phyloP scores from a whole-genome alignment of 176 grass and related monocot genomes.

The Hsuehochloa calcarea region DNA sequence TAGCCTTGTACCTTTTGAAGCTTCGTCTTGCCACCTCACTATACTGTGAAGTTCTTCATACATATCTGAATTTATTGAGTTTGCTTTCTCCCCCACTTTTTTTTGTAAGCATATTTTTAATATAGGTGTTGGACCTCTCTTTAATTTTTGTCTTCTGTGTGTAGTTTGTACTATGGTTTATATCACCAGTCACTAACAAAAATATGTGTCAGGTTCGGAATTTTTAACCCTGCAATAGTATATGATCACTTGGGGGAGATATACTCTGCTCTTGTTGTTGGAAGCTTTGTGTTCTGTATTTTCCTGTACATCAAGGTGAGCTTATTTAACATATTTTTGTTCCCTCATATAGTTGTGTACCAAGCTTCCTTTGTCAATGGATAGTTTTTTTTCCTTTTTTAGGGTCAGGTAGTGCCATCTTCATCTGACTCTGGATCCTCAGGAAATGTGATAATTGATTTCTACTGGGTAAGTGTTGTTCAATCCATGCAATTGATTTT shows the following conservation, averaged over 20 bases:
- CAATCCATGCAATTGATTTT: not conserved
- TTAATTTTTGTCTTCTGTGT: not conserved
- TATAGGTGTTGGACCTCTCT: not conserved
- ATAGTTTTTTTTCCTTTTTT: not conserved
- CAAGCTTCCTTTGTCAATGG: constrained; percentile 8
- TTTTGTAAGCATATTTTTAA: not conserved
- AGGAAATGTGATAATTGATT: constrained; percentile 89
- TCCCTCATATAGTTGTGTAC: constrained; percentile 1
- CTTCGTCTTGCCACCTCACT: not conserved
- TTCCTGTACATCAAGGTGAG: constrained; percentile 83
- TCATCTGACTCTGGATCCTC: constrained; percentile 96
- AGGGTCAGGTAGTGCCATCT: constrained; percentile 96
- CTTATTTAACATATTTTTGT: not conserved
- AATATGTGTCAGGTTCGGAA: constrained; percentile 58
- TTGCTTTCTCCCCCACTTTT: not conserved
- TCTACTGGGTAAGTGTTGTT: constrained; percentile 79
- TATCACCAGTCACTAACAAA: constrained; percentile 17
- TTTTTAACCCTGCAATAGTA: constrained; percentile 84
- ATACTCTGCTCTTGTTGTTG: constrained; percentile 81
- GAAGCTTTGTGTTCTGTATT: constrained; percentile 96
- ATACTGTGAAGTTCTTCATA: not conserved
- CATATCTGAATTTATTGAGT: not conserved
- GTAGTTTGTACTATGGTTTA: not conserved
- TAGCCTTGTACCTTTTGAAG: not conserved
- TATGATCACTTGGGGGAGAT: constrained; percentile 98